Percentiles rank a stretch among this genome's conserved stretches.
Evolutionary conservation across 164 flowering plant genomes (phyloP).

Genomic region (Stephania japonica): DNA sequence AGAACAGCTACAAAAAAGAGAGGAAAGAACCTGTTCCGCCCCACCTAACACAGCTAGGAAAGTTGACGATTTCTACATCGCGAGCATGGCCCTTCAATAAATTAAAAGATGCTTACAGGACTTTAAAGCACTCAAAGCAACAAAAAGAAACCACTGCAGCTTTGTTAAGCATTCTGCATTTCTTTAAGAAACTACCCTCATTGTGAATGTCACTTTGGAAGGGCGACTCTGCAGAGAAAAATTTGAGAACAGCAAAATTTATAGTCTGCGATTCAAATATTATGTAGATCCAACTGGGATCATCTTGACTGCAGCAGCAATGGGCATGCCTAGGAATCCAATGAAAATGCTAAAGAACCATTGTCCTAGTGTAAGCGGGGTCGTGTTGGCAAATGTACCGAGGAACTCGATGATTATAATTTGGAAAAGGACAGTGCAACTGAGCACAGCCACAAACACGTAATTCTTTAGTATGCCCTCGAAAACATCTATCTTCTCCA

Average conservation of each 20-base stretch:
- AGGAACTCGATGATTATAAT: constrained; percentile 68
- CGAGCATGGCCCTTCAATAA: not conserved
- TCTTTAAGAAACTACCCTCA: not conserved
- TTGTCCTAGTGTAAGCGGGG: constrained; percentile 64
- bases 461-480: constrained; percentile 71
- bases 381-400: constrained; percentile 81
- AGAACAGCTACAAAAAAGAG: not conserved
- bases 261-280: constrained; percentile 10
- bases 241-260: not conserved
- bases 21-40: not conserved
- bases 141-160: constrained; percentile 1
- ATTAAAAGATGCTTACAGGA: constrained; percentile 8
- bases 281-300: constrained; percentile 53
- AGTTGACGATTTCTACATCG: not conserved
- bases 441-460: constrained; percentile 68
- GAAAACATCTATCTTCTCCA: constrained; percentile 86
- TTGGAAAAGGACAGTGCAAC: constrained; percentile 69
- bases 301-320: constrained; percentile 81
- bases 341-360: constrained; percentile 64
- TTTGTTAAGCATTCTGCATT: not conserved
- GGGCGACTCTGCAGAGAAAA: constrained; percentile 1
- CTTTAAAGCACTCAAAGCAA: constrained; percentile 6
- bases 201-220: not conserved
- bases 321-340: constrained; percentile 91
- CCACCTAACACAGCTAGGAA: not conserved